Percentiles rank a stretch among this genome's conserved stretches.
Conservation (phyloP, 768 basidiomycete genomes). For the Lentinus tigrinus region DNA sequence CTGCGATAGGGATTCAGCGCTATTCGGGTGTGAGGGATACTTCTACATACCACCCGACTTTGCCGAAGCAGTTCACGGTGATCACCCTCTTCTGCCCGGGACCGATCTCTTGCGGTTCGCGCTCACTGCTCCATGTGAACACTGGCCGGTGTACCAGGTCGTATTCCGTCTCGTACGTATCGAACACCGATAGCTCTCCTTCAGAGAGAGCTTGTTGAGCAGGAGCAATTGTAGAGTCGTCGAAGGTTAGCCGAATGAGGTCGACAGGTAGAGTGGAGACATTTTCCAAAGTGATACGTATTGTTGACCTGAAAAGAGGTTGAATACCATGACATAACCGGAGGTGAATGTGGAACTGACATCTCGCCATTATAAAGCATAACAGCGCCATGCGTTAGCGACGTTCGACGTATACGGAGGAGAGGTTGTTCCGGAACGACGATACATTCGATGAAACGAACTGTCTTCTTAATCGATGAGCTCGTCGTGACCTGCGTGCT, state of each 20-base stretch:
- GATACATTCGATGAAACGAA: constrained; percentile 72
- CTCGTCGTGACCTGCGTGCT: constrained; percentile 21
- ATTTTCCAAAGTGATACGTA: constrained; percentile 89
- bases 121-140: constrained; percentile 65
- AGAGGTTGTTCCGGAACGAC: constrained; percentile 89
- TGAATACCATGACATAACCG: neutral
- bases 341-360: constrained; percentile 41
- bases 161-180: constrained; percentile 89
- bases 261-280: constrained; percentile 80
- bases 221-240: constrained; percentile 83
- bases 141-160: constrained; percentile 75
- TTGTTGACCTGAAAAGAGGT: constrained; percentile 57
- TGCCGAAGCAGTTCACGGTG: constrained; percentile 78
- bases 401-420: constrained; percentile 80
- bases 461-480: constrained; percentile 23
- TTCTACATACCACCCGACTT: constrained; percentile 80
- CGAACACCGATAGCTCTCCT: constrained; percentile 76
- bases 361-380: constrained; percentile 96
- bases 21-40: neutral
- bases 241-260: constrained; percentile 83
- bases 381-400: constrained; percentile 89
- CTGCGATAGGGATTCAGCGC: constrained; percentile 40
- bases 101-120: constrained; percentile 50
- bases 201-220: constrained; percentile 78
- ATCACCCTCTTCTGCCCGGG: constrained; percentile 73